These are phyloP conservation scores for Sporothrix mexicana DNA, from an alignment of 2,329 filamentous ascomycete species.

Conservation along the genomic window DNA sequence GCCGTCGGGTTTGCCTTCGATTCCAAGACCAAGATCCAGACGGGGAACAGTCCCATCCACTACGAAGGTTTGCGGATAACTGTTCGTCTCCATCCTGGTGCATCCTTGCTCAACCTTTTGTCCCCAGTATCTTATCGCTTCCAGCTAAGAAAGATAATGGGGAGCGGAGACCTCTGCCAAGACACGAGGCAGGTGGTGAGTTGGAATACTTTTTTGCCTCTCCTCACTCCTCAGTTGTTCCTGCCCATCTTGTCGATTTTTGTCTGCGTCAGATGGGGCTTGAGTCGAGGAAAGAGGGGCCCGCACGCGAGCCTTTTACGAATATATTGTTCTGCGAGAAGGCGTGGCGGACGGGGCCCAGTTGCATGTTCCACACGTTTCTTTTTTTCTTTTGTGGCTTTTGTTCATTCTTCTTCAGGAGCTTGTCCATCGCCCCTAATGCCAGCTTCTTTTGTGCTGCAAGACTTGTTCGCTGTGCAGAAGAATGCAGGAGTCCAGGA, in stretches of 20 bases:
- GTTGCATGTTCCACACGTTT: neutral
- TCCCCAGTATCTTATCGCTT: neutral
- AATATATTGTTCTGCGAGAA: slow-evolving; percentile 7
- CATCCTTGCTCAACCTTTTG: neutral
- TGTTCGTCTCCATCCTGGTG: slow-evolving; percentile 6
- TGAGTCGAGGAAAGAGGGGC: neutral
- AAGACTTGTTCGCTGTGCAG: neutral
- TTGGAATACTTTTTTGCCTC: slow-evolving; percentile 23
- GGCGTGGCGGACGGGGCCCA: neutral
- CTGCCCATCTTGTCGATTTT: slow-evolving; percentile 1
- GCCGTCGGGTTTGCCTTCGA: neutral
- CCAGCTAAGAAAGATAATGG: neutral
- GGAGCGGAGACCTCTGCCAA: slow-evolving; percentile 8
- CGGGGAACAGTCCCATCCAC: neutral
- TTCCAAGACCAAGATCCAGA: slow-evolving; percentile 18
- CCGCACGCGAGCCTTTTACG: neutral
- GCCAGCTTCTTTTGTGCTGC: neutral
- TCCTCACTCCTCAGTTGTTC: slow-evolving; percentile 1
- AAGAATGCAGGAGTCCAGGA: neutral
- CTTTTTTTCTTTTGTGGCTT: neutral
- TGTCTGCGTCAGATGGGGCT: slow-evolving; percentile 21
- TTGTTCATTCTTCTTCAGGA: neutral
- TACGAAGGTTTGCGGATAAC: neutral
- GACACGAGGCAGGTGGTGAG: slow-evolving; percentile 14
- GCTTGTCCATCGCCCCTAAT: neutral